Percentiles rank a stretch among this genome's conserved stretches.
These are phyloP conservation scores for Boletus holoroseus DNA, from an alignment of 1,284 basidiomycete genomes.

Conservation along the genomic window DNA sequence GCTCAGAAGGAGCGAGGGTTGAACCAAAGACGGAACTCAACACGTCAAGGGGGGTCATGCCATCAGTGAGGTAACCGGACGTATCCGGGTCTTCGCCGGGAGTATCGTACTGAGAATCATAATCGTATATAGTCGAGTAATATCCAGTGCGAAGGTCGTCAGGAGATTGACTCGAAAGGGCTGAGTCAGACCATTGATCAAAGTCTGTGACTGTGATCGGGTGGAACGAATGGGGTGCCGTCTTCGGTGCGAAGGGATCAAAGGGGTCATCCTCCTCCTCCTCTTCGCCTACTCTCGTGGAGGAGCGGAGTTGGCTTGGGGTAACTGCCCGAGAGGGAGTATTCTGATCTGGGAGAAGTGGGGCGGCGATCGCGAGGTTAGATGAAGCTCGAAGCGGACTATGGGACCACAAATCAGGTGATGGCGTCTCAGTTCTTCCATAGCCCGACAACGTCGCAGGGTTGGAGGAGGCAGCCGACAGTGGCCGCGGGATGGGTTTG, in stretches of 20 bases:
- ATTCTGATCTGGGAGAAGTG: constrained; percentile 70
- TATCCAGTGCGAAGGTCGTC: constrained; percentile 40
- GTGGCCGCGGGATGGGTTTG: constrained; percentile 64
- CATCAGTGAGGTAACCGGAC: constrained; percentile 58
- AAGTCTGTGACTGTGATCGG: constrained; percentile 58
- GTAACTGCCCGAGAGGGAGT: constrained; percentile 43
- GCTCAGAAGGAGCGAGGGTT: constrained; percentile 79
- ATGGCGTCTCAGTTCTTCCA: constrained; percentile 62
- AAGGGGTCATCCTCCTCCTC: constrained; percentile 70
- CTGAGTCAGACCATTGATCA: constrained; percentile 56
- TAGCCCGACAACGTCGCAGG: constrained; percentile 51
- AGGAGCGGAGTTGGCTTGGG: constrained; percentile 52
- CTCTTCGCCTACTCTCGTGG: constrained; percentile 50
- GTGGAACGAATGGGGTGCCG: constrained; percentile 51
- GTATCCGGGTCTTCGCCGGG: constrained; percentile 50
- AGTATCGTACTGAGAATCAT: constrained; percentile 36
- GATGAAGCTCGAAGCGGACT: constrained; percentile 68
- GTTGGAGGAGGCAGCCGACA: constrained; percentile 66
- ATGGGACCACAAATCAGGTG: constrained; percentile 77
- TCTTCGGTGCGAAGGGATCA: constrained; percentile 59
- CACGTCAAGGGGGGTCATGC: constrained; percentile 97
- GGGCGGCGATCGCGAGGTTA: constrained; percentile 84
- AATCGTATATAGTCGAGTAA: constrained; percentile 34
- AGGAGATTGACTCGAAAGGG: constrained; percentile 39
- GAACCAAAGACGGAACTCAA: constrained; percentile 90